Conservation (phyloP, 2,329 filamentous ascomycete species). For the Epichloe gansuensis region DNA sequence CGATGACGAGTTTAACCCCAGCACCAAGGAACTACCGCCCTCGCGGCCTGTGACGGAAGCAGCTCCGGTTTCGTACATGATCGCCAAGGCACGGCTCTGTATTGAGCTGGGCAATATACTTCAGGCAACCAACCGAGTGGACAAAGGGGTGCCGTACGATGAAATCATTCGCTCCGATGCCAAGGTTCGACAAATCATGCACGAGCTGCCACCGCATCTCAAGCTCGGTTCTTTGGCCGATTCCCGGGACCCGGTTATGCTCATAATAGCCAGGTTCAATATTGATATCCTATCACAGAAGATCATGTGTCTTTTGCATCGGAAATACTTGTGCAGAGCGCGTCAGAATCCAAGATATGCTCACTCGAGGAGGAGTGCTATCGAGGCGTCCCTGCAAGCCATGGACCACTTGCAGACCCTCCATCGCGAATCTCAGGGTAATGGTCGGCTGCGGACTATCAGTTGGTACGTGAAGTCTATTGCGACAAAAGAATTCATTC, state of each 20-base stretch:
- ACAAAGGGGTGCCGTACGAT: slow-evolving; percentile 45
- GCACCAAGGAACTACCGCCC: slow-evolving; percentile 53
- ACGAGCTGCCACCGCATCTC: slow-evolving; percentile 67
- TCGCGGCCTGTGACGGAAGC: slow-evolving; percentile 55
- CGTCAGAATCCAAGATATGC: slow-evolving; percentile 68
- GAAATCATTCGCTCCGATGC: slow-evolving; percentile 50
- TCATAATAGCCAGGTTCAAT: slow-evolving; percentile 75
- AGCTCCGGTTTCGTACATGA: slow-evolving; percentile 69
- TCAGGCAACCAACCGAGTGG: slow-evolving; percentile 46
- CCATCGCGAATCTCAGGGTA: slow-evolving; percentile 58
- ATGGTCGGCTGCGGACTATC: slow-evolving; percentile 58
- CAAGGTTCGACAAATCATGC: slow-evolving; percentile 46
- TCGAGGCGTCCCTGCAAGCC: slow-evolving; percentile 76
- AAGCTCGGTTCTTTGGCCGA: slow-evolving; percentile 64
- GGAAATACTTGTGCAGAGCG: slow-evolving; percentile 71
- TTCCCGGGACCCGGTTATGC: slow-evolving; percentile 65
- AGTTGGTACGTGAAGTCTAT: slow-evolving; percentile 70
- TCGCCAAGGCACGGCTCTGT: slow-evolving; percentile 56
- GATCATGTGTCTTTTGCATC: slow-evolving; percentile 76
- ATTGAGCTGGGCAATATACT: slow-evolving; percentile 60
- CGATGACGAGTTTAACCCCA: slow-evolving; percentile 65
- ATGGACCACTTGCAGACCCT: slow-evolving; percentile 66
- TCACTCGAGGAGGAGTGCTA: slow-evolving; percentile 70
- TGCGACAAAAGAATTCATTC: slow-evolving; percentile 71
- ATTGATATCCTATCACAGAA: slow-evolving; percentile 81